Evolutionary conservation across 345 rosid species (phyloP).

Genomic region (Citrus australasica): DNA sequence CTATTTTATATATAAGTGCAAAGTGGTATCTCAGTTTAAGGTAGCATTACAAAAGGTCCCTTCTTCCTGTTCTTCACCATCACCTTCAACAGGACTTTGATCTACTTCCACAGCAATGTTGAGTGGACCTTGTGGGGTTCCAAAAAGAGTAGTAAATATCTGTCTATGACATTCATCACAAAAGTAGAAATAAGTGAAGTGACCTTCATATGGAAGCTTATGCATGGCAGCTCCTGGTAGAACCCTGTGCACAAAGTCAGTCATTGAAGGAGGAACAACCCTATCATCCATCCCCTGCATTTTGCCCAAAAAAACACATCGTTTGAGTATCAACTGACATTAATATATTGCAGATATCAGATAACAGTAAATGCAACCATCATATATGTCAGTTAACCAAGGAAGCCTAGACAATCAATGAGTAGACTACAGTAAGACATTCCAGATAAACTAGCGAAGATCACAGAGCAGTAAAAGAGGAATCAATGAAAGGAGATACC

Average conservation of each 20-base stretch:
- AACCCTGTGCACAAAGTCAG: constrained; percentile 64
- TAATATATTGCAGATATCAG: not conserved
- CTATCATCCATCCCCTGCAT: constrained; percentile 66
- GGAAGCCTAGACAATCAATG: not conserved
- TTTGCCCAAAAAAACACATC: not conserved
- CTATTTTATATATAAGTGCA: not conserved
- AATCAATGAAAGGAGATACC: not conserved
- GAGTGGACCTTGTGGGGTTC: constrained; percentile 57
- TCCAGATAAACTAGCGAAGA: not conserved
- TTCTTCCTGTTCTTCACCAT: constrained; percentile 17
- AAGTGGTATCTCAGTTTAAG: not conserved
- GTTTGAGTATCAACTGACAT: not conserved
- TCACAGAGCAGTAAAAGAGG: not conserved
- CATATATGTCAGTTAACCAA: not conserved
- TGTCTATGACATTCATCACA: constrained; percentile 74
- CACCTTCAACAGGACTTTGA: constrained; percentile 20
- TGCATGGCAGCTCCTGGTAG: constrained; percentile 69
- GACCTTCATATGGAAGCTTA: constrained; percentile 72
- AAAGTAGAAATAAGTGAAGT: constrained; percentile 56
- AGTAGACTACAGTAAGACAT: not conserved
- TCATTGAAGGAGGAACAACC: constrained; percentile 69
- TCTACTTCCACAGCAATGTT: constrained; percentile 19
- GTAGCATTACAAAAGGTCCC: not conserved
- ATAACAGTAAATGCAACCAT: not conserved
- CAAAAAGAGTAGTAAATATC: constrained; percentile 61